phyloP scores from a whole-genome alignment of 148 eudicot species.

The Fallopia convolvulus region DNA sequence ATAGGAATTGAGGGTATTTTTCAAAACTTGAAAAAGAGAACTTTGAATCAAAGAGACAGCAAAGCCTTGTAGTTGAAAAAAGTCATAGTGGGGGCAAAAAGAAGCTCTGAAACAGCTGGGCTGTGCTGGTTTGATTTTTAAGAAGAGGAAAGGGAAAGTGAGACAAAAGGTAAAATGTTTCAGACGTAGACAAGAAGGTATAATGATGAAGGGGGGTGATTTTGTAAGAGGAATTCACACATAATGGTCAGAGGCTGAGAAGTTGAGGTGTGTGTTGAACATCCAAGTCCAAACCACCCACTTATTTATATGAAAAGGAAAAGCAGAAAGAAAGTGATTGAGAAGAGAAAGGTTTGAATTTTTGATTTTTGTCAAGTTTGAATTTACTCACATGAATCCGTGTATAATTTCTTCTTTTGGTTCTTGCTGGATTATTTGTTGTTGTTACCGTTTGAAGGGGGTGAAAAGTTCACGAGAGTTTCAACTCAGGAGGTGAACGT shows the following conservation, averaged over 20 bases:
- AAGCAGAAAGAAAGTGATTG: neutral
- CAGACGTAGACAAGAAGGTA: conserved; percentile 2
- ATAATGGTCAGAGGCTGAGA: neutral
- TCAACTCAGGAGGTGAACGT: conserved; percentile 9
- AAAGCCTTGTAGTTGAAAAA: neutral
- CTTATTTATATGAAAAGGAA: conserved; percentile 4
- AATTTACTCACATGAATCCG: conserved; percentile 1
- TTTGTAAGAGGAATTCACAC: neutral
- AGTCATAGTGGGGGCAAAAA: neutral
- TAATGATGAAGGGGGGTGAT: neutral
- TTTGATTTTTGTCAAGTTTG: neutral
- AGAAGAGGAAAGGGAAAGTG: neutral
- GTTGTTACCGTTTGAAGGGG: conserved; percentile 27
- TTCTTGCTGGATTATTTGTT: neutral
- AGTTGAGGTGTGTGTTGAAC: no score
- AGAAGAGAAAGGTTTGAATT: conserved; percentile 1
- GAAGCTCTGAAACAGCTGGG: conserved; percentile 10
- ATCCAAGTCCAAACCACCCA: conserved; percentile 9
- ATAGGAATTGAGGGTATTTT: neutral
- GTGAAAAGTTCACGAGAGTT: neutral
- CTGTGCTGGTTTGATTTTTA: neutral
- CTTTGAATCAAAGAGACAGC: conserved; percentile 16
- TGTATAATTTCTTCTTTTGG: neutral
- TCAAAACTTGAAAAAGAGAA: conserved; percentile 12
- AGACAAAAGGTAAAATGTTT: conserved; percentile 3